Evolutionary conservation across 768 basidiomycete genomes (phyloP), one percentile per base, ranked within the genome.

Genomic region (Solioccasus polychromus): DNA sequence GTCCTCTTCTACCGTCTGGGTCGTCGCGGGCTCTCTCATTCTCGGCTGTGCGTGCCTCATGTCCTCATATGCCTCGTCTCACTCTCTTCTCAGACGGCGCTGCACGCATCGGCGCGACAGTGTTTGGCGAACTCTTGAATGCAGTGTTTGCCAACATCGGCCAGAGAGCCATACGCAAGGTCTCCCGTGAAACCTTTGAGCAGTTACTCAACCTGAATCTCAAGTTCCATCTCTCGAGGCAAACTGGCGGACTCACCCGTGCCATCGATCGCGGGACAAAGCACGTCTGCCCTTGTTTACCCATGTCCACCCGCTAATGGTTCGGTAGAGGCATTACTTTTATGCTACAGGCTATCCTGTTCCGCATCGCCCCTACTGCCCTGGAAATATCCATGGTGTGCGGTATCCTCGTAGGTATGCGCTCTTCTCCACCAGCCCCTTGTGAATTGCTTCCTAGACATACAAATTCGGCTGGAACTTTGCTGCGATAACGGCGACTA

Each of bases 391-490:
- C 85, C 3, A 84, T 99, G 75, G 96, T 99, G 34, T 98, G 94
- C 70, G 95, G 94, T 39, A 99, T 99, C 50, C 68, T 99, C 68
- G 94, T 93, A 57, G 19, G 86, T 65, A 40, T 20, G 5, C 8
- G 20, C 30, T 22, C 35, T 8, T 29, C 1, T 39, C 23, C 28
- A 7, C 28, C 35, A 12, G 5, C 14, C 28, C 35, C 26, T 39
- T 30, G 41, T 25, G 45, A 32, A 50, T 39, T 23, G 8, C 42
- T 25, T 41, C 24, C 14, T 18, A 96, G 93, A 94, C 92, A 2
- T 98, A 90, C 59, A 95, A 97, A 62, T 99, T 96, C 59, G 96
- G 96, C 8, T 92, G 88, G 86, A 86, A 96, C 62, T 99, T 94
- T 66, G 95, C 96, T 4, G 91, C 88, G 2, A 82, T 98, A 35